Conservation (phyloP, 352 stramenopile genomes). For the Phytophthora sp. region DNA sequence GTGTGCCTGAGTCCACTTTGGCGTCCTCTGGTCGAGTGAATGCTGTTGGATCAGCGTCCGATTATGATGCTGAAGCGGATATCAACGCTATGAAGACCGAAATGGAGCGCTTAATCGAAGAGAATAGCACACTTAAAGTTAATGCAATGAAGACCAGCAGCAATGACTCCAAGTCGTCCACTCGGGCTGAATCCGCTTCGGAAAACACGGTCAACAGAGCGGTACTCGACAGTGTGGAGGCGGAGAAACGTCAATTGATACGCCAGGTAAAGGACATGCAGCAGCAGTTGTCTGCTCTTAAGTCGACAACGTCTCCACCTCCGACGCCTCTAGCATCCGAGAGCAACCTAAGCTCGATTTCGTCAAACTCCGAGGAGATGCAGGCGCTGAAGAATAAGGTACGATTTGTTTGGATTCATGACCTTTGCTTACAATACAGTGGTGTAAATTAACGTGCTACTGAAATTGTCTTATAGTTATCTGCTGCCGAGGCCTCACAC, state of each 20-base stretch:
- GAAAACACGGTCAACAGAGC: conserved; percentile 39
- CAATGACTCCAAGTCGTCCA: conserved; percentile 11
- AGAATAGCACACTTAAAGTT: conserved; percentile 63
- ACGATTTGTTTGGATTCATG: neutral
- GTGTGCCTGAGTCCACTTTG: conserved; percentile 26
- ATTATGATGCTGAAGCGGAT: conserved; percentile 62
- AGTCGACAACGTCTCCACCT: conserved; percentile 24
- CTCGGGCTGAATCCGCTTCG: neutral
- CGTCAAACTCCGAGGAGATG: conserved; percentile 48
- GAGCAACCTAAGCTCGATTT: neutral
- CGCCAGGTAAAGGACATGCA: conserved; percentile 71
- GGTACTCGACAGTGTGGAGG: conserved; percentile 56
- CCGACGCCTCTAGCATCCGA: conserved; percentile 14
- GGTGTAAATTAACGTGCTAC: neutral
- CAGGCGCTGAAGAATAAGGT: conserved; percentile 67
- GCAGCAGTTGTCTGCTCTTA: conserved; percentile 47
- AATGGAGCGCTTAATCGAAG: conserved; percentile 71
- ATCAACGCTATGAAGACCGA: conserved; percentile 77
- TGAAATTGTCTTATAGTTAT: conserved; percentile 39
- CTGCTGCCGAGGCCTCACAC: conserved; percentile 37
- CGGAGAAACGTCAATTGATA: conserved; percentile 60
- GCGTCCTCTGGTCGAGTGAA: conserved; percentile 38
- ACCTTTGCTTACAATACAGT: neutral
- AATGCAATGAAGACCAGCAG: conserved; percentile 11
- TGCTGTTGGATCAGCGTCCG: conserved; percentile 21